Base-by-base conservation (phyloP, 306 rosid genomes). In the Cajanus cajan region DNA sequence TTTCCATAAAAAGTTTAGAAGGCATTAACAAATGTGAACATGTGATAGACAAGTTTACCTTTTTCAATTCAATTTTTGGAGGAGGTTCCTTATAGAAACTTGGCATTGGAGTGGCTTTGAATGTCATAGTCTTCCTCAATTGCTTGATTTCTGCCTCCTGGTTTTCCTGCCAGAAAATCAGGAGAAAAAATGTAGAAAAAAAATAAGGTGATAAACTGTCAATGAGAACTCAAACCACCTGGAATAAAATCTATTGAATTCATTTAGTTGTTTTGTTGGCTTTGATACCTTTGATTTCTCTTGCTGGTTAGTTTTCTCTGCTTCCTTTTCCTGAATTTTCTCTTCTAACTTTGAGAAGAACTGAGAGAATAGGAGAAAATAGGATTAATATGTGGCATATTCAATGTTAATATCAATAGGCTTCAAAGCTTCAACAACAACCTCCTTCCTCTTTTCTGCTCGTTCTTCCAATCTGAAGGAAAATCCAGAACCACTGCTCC, bases 361-460 rank as follows among this genome's bases (percentile, higher is more conserved):
- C 99, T 95, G 89, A 58, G 22, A 10, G 72, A 78, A 44, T 21
- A 85, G 62, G 43, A 41, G 21, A 76, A 52, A 45, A 50, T n/a
- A 77, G 28, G 18, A 66, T 81, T 37, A 82, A 61, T 31, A 48
- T 51, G 9, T 48, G 3, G 5, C 61, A 21, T 61, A 78, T n/a
- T 11, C 37, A 54, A 47, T 65, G 36, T 37, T 40, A n/a, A 24
- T 4, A 68, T 59, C n/a, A 61, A 82, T 18, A 52, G 33, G 76
- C 36, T 40, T 40, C 21, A 79, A 34, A 65, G 77, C 48, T 76
- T 47, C 36, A 52, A 76, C 39, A 82, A 67, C 36, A 41, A 95
- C 98, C 99, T 95, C 97, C 86, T 85, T 95, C 82, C 99, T 82
- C 77, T 95, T 95, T 75, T 94, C 99, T 15, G 97, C 99, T 50